Percentiles rank a stretch among this genome's conserved stretches.
Evolutionary conservation across 495 filamentous ascomycete genomes (phyloP).

Genomic region (Cercophora newfieldiana): DNA sequence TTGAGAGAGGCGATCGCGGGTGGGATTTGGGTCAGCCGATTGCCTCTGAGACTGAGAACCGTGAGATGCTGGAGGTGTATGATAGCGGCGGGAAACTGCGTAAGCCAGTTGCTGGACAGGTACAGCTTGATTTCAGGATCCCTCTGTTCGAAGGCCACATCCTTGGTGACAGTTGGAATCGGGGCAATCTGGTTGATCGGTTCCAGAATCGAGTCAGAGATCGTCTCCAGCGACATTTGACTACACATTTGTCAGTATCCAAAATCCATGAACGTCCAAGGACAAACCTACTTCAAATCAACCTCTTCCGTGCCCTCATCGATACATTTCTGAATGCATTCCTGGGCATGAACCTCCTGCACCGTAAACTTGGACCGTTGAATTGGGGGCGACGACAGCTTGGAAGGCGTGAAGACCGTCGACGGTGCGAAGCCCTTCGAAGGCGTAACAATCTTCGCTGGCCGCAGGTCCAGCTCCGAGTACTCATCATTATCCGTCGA

Average conservation of each 20-base stretch:
- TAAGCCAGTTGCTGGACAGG: conserved; percentile 62
- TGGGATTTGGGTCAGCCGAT: conserved; percentile 65
- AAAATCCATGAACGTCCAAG: neutral
- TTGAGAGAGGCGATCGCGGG: conserved; percentile 62
- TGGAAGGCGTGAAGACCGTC: conserved; percentile 7
- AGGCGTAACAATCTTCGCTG: conserved; percentile 7
- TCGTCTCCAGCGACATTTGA: conserved; percentile 31
- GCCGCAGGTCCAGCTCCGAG: conserved; percentile 27
- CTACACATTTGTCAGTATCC: conserved; percentile 27
- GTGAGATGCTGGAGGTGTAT: conserved; percentile 59
- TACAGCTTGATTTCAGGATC: conserved; percentile 62
- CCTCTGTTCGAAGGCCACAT: conserved; percentile 40
- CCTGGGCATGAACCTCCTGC: conserved; percentile 35
- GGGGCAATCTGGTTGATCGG: conserved; percentile 61
- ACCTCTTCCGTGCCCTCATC: conserved; percentile 61
- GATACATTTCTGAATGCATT: conserved; percentile 55
- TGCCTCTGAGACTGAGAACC: conserved; percentile 71
- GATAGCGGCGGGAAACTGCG: conserved; percentile 49
- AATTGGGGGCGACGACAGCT: neutral
- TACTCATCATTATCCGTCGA: conserved; percentile 44
- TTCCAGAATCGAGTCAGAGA: conserved; percentile 51
- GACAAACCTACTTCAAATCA: conserved; percentile 62
- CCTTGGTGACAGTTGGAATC: conserved; percentile 42
- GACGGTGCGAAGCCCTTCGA: neutral
- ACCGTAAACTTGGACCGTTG: neutral